Percentiles rank a stretch among this genome's conserved stretches.
phyloP scores from a whole-genome alignment of 768 basidiomycete genomes.

The Collybia mongolica region DNA sequence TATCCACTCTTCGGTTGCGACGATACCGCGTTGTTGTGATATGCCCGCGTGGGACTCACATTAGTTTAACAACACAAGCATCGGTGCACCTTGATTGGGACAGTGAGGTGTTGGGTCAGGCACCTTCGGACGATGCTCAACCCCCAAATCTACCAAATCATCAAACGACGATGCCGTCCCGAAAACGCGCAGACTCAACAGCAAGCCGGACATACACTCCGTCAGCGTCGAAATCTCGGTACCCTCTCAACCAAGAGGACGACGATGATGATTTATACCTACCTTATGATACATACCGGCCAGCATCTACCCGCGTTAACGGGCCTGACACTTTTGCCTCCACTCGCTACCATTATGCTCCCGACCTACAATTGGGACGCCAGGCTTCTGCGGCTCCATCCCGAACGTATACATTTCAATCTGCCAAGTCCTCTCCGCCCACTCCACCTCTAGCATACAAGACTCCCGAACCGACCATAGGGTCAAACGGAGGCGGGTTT shows the following conservation, averaged over 20 bases:
- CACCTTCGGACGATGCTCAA: not conserved
- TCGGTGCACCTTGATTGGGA: slow-evolving; percentile 47
- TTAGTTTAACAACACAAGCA: slow-evolving; percentile 44
- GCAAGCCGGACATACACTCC: not conserved
- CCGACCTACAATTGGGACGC: slow-evolving; percentile 1
- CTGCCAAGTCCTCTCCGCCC: slow-evolving; percentile 13
- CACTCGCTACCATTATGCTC: not conserved
- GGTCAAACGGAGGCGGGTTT: slow-evolving; percentile 12
- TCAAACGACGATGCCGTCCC: slow-evolving; percentile 2
- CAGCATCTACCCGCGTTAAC: not conserved
- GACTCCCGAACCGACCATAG: slow-evolving; percentile 8
- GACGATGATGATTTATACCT: slow-evolving; percentile 7
- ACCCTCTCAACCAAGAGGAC: not conserved
- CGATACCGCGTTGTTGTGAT: slow-evolving; percentile 37
- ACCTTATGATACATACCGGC: not conserved
- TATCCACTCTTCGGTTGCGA: slow-evolving; percentile 38
- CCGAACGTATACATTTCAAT: slow-evolving; percentile 12
- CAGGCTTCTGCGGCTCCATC: slow-evolving; percentile 11
- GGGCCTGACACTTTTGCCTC: not conserved
- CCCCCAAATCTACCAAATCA: not conserved
- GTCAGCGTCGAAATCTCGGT: slow-evolving; percentile 3
- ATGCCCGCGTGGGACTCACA: slow-evolving; percentile 34
- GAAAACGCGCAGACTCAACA: slow-evolving; percentile 5
- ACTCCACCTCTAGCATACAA: slow-evolving; percentile 8
- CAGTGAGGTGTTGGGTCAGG: slow-evolving; percentile 31